Evolutionary conservation across 176 grass and related monocot genomes (phyloP).

Genomic region (Oryza coarctata): DNA sequence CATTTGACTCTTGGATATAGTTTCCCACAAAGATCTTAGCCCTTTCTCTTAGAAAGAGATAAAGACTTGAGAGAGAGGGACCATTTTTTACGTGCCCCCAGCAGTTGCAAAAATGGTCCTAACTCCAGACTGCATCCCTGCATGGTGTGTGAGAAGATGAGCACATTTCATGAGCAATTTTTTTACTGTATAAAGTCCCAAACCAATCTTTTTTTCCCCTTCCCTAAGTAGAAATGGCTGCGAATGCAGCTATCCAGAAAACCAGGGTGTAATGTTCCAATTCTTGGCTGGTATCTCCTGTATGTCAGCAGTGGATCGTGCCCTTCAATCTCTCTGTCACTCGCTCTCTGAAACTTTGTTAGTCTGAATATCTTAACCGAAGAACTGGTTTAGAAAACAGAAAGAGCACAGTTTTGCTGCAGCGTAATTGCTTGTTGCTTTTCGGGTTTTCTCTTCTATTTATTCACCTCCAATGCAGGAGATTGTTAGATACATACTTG

Average conservation of each 20-base stretch:
- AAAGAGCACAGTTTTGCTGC: no score
- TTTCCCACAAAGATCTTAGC: conserved; percentile 35
- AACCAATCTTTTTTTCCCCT: not conserved
- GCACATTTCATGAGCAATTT: conserved; percentile 36
- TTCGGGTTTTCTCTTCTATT: no score
- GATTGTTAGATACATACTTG: no score
- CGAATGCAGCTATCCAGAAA: conserved; percentile 6
- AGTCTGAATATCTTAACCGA: no score
- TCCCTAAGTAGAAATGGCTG: conserved; percentile 26
- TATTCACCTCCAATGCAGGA: no score
- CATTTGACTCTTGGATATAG: conserved; percentile 19
- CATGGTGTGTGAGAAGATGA: conserved; percentile 35
- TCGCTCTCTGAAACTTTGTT: no score
- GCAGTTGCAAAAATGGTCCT: conserved; percentile 48
- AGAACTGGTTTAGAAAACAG: no score
- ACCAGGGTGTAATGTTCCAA: conserved; percentile 19
- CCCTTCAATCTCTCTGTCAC: no score
- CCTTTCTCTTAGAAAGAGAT: conserved; percentile 15
- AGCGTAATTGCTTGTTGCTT: no score
- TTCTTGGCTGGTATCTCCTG: not conserved
- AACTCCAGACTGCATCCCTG: conserved; percentile 23
- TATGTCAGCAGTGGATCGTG: no score
- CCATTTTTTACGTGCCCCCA: conserved; percentile 39
- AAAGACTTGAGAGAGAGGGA: conserved; percentile 29
- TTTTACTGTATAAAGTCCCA: conserved; percentile 28